Evolutionary conservation across 2,329 filamentous ascomycete genomes (phyloP), one percentile per base, ranked within the genome.

Genomic region (Volutella citrinella): DNA sequence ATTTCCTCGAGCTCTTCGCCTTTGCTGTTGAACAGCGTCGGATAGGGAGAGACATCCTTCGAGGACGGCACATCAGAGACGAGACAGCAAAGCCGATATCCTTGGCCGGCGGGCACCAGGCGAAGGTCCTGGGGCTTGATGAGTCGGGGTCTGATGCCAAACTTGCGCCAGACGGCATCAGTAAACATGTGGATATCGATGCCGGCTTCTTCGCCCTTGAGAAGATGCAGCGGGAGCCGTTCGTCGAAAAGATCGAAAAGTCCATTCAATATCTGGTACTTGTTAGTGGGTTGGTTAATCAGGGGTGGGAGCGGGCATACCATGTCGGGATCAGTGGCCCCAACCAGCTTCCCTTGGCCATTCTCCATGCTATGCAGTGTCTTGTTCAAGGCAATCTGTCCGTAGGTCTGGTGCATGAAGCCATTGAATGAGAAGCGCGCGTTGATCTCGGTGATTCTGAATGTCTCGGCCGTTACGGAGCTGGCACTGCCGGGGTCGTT

Each of bases 351-450:
- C 18, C 23, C 28, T 8, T 29, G 9, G 7, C 19, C 38, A 11
- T 43, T 27, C 9, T 37, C 37, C 27, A 45, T 40, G 7, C n/a
- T n/a, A n/a, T 29, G 22, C 7, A 40, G 3, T 13, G 11, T 36
- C 15, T 20, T 23, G 11, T 55, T 44, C 2, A 63, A 35, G 7
- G 48, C 54, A 14, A 52, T 21, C 7, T 63, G 56, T 1, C 59
- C 59, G 19, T 59, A 55, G 0, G 46, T 40, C 12, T 43, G 36
- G 20, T 59, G 48, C 43, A 63, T 36, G 18, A 57, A 61, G 0
- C 60, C 61, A 26, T 67, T 68, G 36, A 66, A 66, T 10, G 52
- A 49, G 30, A 66, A 68, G 1, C 65, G 55, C 2, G 60, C 63
- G 29, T 68, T 68, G 21, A 68, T 66, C 15, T 68, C 65, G 4